A percentile compares a stretch with the other conserved stretches of the same genome.
These are phyloP conservation scores for Diaporthe citriasiana DNA, from an alignment of 2,329 filamentous ascomycete genomes.

Conservation along the genomic window DNA sequence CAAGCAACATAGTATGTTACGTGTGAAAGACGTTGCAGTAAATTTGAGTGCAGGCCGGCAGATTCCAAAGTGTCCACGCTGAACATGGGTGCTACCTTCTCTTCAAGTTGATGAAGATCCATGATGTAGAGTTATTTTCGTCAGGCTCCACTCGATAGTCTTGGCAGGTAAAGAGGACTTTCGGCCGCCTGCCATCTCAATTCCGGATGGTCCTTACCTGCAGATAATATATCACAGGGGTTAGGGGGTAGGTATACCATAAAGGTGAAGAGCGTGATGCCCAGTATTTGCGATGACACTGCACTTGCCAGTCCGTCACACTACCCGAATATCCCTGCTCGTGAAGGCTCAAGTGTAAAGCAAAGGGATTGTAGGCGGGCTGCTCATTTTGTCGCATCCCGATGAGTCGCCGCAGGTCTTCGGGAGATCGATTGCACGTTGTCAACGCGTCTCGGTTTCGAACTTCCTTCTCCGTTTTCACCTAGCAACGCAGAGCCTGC, in stretches of 20 bases:
- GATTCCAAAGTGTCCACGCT: neutral
- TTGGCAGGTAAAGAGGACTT: neutral
- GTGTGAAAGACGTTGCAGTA: too few species aligned
- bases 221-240: neutral
- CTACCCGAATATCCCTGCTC: neutral
- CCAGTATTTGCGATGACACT: neutral
- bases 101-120: neutral
- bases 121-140: too few species aligned
- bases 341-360: neutral
- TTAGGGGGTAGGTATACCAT: too few species aligned
- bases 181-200: neutral
- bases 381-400: neutral
- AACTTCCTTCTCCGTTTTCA: too few species aligned
- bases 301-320: neutral
- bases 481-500: neutral
- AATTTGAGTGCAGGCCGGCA: neutral
- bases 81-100: neutral
- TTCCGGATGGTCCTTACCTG: too few species aligned
- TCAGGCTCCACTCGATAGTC: neutral
- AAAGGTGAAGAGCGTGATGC: neutral
- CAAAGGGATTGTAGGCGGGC: too few species aligned
- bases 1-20: neutral
- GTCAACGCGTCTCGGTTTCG: too few species aligned
- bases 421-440: neutral
- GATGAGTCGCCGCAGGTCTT: neutral